Evolutionary conservation across 164 flowering plant genomes (phyloP), one percentile per base, ranked within the genome.

Genomic region (Amborella trichopoda): DNA sequence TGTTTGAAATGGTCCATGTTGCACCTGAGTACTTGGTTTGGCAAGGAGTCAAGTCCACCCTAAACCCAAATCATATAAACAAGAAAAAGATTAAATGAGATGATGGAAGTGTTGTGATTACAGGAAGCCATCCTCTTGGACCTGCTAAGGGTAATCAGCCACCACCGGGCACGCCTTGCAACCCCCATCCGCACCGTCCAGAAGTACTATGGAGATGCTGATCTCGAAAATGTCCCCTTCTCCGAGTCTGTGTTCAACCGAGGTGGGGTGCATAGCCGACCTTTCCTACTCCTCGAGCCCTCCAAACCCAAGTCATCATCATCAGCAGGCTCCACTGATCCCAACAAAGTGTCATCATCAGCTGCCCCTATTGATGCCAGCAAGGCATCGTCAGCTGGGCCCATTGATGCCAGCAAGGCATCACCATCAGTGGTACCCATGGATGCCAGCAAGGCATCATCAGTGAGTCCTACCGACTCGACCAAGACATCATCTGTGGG

Each of bases 111-210:
- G 56, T 36, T 56, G 27, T 47, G 30, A 52, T 23, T 59, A 52
- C 81, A 91, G 98, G 98, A 91, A 77, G 81, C 79, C 28, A 77
- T 91, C 58, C 55, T 91, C 42, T 60, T 86, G 68, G 98, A 91
- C 68, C 93, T 91, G 50, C 79, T 91, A 22, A 76, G 96, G 65
- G 96, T 91, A 48, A 81, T 91, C 65, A 78, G 89, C 57, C 98
- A 91, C 69, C 98, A 91, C 52, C 71, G 82, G 5, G 98, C 96
- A 13, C 76, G 96, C 28, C 83, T 91, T 52, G 96, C 99, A 28
- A 87, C 99, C 24, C 99, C 96, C 26, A 78, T 91, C 46, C 94
- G 96, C 25, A 86, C 96, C 5, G 67, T 91, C 50, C 96, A 86
- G 66, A 83, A 86, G 66, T 58, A 80, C 39, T 76, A 75, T 26